Evolutionary conservation across 2,329 filamentous ascomycete species (phyloP).

Genomic region (Escovopsis sp.): DNA sequence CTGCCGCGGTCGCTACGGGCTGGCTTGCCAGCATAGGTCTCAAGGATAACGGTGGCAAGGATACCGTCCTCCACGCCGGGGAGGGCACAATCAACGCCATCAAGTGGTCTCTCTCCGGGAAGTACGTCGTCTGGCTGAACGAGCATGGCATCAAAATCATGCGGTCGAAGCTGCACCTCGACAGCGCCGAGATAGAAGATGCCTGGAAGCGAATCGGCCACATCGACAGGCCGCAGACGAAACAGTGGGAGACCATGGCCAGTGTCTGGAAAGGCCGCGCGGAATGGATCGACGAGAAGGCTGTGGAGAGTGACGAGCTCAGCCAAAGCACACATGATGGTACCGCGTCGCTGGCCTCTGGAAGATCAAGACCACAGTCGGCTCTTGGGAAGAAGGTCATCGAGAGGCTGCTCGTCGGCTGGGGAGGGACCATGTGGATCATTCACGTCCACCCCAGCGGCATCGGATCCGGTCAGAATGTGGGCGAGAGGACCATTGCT

Average conservation of each 20-base stretch:
- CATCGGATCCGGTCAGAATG: conserved; percentile 48
- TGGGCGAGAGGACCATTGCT: conserved; percentile 57
- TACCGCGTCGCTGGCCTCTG: conserved; percentile 28
- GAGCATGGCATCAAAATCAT: conserved; percentile 97
- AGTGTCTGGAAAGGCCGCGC: conserved; percentile 83
- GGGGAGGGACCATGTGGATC: conserved; percentile 94
- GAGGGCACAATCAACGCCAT: conserved; percentile 85
- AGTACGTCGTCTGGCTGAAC: conserved; percentile 89
- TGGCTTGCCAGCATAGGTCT: conserved; percentile 87
- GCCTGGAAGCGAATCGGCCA: conserved; percentile 94
- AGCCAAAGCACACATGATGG: conserved; percentile 25
- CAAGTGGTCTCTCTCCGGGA: conserved; percentile 87
- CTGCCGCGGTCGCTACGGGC: conserved; percentile 68
- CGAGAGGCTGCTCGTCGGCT: conserved; percentile 82
- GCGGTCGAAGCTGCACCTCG: conserved; percentile 73
- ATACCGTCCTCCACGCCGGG: conserved; percentile 77
- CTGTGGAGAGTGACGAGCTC: conserved; percentile 56
- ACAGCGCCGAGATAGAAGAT: conserved; percentile 59
- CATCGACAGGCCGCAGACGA: conserved; percentile 72
- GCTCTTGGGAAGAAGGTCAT: conserved; percentile 32
- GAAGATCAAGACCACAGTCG: conserved; percentile 34
- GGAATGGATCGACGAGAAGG: conserved; percentile 83
- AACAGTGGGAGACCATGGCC: conserved; percentile 92
- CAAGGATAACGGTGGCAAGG: conserved; percentile 56
- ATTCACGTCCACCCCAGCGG: conserved; percentile 75